phyloP scores from a whole-genome alignment of 352 stramenopile genomes.

The Aphanomyces euteiches region DNA sequence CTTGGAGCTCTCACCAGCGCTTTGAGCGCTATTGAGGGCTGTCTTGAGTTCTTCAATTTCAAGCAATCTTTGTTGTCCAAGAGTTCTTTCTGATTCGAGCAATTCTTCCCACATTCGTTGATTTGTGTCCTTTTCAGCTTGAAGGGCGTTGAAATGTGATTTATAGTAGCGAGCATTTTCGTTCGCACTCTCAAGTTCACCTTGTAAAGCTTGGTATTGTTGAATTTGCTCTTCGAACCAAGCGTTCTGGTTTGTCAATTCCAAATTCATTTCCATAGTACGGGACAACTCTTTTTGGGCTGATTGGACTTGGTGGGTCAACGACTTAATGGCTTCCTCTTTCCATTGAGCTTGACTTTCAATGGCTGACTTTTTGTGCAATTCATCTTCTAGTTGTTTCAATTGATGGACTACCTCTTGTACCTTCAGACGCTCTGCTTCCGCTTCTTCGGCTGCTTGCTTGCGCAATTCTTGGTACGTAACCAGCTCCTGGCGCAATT shows the following conservation, averaged over 20 bases:
- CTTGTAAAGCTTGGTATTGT: background rate
- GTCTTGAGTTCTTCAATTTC: conserved; percentile 3
- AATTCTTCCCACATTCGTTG: background rate
- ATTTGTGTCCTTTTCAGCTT: background rate
- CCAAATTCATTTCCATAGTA: conserved; percentile 76
- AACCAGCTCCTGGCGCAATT: background rate
- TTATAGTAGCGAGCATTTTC: background rate
- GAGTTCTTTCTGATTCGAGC: background rate
- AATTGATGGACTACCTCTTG: background rate
- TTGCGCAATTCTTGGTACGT: background rate
- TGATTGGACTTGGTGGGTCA: conserved; percentile 67
- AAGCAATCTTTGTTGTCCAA: background rate
- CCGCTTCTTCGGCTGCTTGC: background rate
- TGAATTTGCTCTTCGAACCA: conserved; percentile 63
- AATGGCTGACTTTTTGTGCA: background rate
- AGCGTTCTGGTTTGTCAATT: conserved; percentile 72
- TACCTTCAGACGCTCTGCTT: background rate
- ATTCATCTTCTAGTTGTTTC: background rate
- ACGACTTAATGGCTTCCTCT: conserved; percentile 50
- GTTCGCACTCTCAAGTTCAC: background rate
- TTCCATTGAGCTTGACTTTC: conserved; percentile 37
- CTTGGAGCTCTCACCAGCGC: background rate
- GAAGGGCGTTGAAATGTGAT: background rate
- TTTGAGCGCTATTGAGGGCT: background rate
- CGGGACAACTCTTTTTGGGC: conserved; percentile 75